Base-by-base conservation (phyloP, 441 rosid species). In the Gossypium davidsonii region DNA sequence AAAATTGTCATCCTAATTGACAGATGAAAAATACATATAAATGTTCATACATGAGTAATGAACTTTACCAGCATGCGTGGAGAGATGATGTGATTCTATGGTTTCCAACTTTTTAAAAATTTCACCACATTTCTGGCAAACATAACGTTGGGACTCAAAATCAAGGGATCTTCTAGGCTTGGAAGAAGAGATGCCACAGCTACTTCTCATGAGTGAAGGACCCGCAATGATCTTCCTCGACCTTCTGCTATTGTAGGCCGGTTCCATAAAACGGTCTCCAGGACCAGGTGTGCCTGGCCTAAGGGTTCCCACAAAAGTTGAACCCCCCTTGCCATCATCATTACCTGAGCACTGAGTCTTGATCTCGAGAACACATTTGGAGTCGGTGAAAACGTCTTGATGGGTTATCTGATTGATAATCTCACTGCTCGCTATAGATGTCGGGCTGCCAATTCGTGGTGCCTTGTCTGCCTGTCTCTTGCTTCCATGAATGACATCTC, bases 381-480 rank as follows among this genome's bases (percentile, higher is more conserved):
- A 89, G 89, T 87, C 87, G 58, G 92, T 89, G 51, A 94, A 88
- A 15, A 94, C 86, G 20, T 89, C 97, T 76, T 92, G 97, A 78
- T 94, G 95, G 75, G 97, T 87, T 28, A 94, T 87, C 67, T 95
- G 97, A 86, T 94, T 94, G 7, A 91, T 90, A 76, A 92, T 89
- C 90, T 94, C 97, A 82, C 92, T 92, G 81, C 97, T 94, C 49
- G 95, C 97, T 21, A 94, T 92, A 67, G 98, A 94, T 74, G 95
- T 88, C 61, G 98, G 98, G 64, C 98, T 94, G 76, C 97, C 44
- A 91, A 59, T 89, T 91, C 6, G 97, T 9, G 81, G 91, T 12
- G 97, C 94, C 75, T 80, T 89, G 73, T 92, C 97, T 31, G 85
- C 70, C 72, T 94, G 97, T 18, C 97, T 83, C 83, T 92, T 94